Base-by-base conservation (phyloP, 768 basidiomycete genomes). In the Rhodotorula diobovata region DNA sequence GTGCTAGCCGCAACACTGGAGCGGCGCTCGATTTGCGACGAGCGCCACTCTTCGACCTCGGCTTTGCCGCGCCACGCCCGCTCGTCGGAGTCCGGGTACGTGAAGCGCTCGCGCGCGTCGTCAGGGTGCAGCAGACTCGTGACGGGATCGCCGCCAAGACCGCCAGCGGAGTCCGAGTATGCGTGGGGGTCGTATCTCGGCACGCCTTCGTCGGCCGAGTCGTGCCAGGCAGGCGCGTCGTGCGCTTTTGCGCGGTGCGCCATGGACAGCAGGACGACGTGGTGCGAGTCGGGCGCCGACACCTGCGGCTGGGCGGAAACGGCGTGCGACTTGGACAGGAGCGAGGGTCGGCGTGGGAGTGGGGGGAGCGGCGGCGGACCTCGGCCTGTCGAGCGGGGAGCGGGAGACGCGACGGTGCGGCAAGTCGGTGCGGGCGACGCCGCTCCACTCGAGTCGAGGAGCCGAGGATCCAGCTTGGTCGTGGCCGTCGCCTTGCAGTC, bases 31-130 rank as follows among this genome's bases (percentile, higher is more conserved):
- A 55, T 16, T 4, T 64, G 63, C n/a, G 39, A 32, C 12, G n/a
- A 55, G n/a, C 63, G 60, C 68, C 62, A 70, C 32, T 41, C 35
- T 53, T 65, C 63, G 46, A 70, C 43, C 10, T 56, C 51, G n/a
- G 59, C 58, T 18, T 50, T 50, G 48, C 48, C 23, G 48, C 48
- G 23, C 48, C 51, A 46, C 0, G 37, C 20, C 2, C 18, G 34
- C 1, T 48, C 57, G 37, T 30, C 54, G 23, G 14, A n/a, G 14
- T 43, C 41, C 14, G 41, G 18, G 14, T 12, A 2, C 53, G 28
- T 21, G 39, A 30, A 6, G 9, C 41, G 21, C 3, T 20, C 41
- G 9, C 15, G 20, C 39, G 35, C 41, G 50, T 41, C 50, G 32
- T 7, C 28, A 28, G 51, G 11, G 14, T 39, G 48, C 23, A 50